Evolutionary conservation across 83 land plant species (phyloP), one percentile per base, ranked within the genome.

Genomic region (Picea mariana): DNA sequence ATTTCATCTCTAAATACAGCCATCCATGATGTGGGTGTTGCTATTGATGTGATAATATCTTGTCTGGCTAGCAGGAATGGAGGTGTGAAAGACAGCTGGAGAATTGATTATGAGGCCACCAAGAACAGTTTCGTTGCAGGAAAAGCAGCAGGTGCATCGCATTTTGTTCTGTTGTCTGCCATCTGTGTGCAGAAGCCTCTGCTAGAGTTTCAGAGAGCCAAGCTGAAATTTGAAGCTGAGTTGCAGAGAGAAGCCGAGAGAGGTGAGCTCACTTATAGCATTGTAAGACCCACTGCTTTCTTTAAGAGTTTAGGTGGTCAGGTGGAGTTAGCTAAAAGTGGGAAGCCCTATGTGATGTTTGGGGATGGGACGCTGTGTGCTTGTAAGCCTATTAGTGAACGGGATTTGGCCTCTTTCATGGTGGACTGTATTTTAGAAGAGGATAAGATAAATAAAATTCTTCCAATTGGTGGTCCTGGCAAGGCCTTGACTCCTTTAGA

Each of bases 161-260:
- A 97, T 83, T 95, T 97, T 87, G 99, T 97, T 5, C 89, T 97
- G 77, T 85, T 97, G 34, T 97, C 98, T 15, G 97, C 98, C 8
- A 95, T 97, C 55, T 97, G 99, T 79, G 99, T 97, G 81, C 99
- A 97, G 82, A 97, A 97, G 72, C 99, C 98, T 62, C 89, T 95
- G 18, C 86, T 97, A 31, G 97, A 92, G 82, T 97, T 97, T 79
- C 99, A 97, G 87, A 89, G 88, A 52, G 99, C 99, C n/a, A 97
- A 97, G 85, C 86, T 97, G 77, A 87, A 85, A 79, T 44, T 79
- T 62, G 83, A 66, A 55, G 90, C 88, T 6, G 81, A 85, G 42
- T 55, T 76, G 18, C 79, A 65, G 79, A 34, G 18, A 55, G 27
- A 42, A 16, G 87, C 75, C 15, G 75, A 81, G 77, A 82, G 87